Evolutionary conservation across 306 rosid genomes (phyloP).

Genomic region (Prunus mongolica): DNA sequence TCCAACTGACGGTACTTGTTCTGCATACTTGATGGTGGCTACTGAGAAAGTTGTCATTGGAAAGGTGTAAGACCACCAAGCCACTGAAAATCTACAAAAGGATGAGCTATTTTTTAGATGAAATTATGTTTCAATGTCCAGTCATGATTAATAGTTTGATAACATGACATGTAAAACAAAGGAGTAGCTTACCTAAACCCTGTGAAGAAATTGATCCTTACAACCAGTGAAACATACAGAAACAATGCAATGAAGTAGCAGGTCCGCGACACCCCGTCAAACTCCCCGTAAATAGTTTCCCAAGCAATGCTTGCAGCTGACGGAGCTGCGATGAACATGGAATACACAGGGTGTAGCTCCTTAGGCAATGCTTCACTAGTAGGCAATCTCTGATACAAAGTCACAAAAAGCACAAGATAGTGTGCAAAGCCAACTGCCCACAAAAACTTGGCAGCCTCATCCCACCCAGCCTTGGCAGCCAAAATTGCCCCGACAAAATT

Average conservation of each 20-base stretch:
- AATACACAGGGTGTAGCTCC: conserved; percentile 87
- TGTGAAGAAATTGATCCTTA: conserved; percentile 73
- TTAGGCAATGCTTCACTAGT: conserved; percentile 79
- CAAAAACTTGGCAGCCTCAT: conserved; percentile 74
- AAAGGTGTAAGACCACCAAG: conserved; percentile 92
- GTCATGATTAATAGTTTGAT: background rate
- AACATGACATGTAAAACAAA: background rate
- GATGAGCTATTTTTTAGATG: background rate
- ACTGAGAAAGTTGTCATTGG: conserved; percentile 81
- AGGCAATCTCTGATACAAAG: conserved; percentile 84
- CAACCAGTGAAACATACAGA: conserved; percentile 64
- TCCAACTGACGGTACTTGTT: conserved; percentile 56
- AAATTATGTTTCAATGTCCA: no score
- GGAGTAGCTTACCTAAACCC: conserved; percentile 59
- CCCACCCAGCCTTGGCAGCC: conserved; percentile 76
- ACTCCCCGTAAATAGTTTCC: conserved; percentile 58
- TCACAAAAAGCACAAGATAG: conserved; percentile 74
- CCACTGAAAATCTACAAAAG: conserved; percentile 72
- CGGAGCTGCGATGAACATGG: conserved; percentile 90
- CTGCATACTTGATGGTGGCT: conserved; percentile 79
- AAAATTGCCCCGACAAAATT: conserved; percentile 84
- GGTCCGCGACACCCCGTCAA: conserved; percentile 62
- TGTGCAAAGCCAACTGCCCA: conserved; percentile 92
- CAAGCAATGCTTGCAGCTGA: conserved; percentile 84
- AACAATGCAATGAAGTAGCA: conserved; percentile 85